These are phyloP conservation scores for Beta vulgaris DNA, from an alignment of 148 eudicot species.

Conservation along the genomic window DNA sequence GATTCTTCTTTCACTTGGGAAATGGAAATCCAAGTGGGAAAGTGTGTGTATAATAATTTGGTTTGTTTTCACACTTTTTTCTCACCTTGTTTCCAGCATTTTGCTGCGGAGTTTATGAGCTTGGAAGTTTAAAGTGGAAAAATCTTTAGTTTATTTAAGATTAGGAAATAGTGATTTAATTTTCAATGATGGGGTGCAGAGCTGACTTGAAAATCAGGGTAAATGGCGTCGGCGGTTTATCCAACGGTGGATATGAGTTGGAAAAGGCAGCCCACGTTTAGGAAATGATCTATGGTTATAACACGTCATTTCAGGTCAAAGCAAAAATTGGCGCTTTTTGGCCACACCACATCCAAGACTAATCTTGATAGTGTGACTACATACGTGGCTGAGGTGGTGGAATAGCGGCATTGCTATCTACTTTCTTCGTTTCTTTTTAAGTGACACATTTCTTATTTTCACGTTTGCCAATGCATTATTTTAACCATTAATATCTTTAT, in stretches of 20 bases:
- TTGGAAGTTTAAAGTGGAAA: background rate
- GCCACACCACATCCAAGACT: no score
- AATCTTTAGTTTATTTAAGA: background rate
- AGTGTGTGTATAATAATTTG: background rate
- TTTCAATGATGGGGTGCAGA: slow-evolving; percentile 7
- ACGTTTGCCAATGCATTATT: no score
- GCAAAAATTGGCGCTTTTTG: background rate
- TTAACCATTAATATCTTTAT: no score
- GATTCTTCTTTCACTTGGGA: slow-evolving; percentile 10
- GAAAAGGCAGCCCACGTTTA: background rate
- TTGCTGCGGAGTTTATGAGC: slow-evolving; percentile 20
- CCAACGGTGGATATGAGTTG: slow-evolving; percentile 1
- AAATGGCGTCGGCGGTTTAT: background rate
- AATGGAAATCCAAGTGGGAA: background rate
- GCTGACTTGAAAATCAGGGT: background rate
- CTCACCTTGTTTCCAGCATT: background rate
- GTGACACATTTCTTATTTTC: no score
- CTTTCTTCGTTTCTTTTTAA: no score
- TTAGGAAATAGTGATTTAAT: background rate
- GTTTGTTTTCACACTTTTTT: background rate
- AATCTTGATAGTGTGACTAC: no score
- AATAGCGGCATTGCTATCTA: no score
- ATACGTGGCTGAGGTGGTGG: no score
- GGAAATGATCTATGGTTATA: background rate
- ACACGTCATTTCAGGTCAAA: background rate